A percentile compares a stretch with the other conserved stretches of the same genome.
phyloP scores from a whole-genome alignment of 352 stramenopile species.

The Phytophthora agathidicida region DNA sequence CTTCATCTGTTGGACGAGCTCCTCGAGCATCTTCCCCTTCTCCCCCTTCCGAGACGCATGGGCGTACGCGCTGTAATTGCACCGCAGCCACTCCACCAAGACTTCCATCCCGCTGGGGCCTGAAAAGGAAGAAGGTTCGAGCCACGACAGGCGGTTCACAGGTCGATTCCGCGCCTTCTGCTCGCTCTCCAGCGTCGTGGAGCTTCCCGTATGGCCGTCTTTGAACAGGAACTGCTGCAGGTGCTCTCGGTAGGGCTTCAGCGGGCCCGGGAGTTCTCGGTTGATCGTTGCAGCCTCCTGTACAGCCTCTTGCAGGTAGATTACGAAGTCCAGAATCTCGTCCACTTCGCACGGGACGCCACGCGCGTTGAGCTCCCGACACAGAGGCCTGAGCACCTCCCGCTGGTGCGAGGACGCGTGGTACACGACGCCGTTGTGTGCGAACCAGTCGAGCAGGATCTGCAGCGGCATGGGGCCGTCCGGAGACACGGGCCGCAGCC shows the following conservation, averaged over 20 bases:
- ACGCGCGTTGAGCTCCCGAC: constrained; percentile 26
- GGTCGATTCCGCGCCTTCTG: constrained; percentile 5
- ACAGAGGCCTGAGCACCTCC: constrained; percentile 23
- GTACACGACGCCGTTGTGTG: constrained; percentile 27
- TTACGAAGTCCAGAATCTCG: constrained; percentile 27
- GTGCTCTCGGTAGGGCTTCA: constrained; percentile 14
- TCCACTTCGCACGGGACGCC: constrained; percentile 23
- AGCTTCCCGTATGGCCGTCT: constrained; percentile 1
- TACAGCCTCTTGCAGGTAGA: constrained; percentile 24
- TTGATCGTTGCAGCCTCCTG: constrained; percentile 9
- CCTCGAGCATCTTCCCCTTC: constrained; percentile 29
- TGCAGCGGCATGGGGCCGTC: constrained; percentile 23
- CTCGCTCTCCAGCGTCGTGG: not conserved
- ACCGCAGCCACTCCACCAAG: constrained; percentile 29
- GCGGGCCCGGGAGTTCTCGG: constrained; percentile 4
- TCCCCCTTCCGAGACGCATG: constrained; percentile 20
- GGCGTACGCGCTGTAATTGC: constrained; percentile 25
- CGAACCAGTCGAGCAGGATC: constrained; percentile 31
- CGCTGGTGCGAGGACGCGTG: constrained; percentile 31
- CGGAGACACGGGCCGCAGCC: constrained; percentile 12
- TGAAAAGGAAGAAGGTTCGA: constrained; percentile 20
- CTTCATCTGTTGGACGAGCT: constrained; percentile 29
- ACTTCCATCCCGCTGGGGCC: constrained; percentile 33
- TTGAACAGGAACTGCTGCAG: constrained; percentile 24
- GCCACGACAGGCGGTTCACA: constrained; percentile 27